Evolutionary conservation across 441 rosid species (phyloP).

Genomic region (Breynia disticha): DNA sequence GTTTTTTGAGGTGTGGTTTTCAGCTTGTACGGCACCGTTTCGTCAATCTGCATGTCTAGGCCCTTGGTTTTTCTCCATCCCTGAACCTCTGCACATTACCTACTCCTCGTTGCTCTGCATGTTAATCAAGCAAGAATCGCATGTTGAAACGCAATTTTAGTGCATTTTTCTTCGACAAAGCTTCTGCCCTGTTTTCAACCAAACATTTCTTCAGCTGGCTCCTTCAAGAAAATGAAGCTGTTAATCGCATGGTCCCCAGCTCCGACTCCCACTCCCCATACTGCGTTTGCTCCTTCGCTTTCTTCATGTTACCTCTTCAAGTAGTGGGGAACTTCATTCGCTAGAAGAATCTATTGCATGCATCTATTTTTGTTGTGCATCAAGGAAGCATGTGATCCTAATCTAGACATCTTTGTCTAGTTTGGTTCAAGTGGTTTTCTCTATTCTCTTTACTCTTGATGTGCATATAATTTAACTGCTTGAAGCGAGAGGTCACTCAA

Average conservation of each 20-base stretch:
- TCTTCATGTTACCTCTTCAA: conserved; percentile 11
- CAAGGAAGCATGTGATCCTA: conserved; percentile 9
- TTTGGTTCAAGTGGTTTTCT: neutral
- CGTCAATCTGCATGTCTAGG: conserved; percentile 53
- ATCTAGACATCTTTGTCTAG: conserved; percentile 5
- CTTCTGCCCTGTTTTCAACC: conserved; percentile 9
- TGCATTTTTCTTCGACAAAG: conserved; percentile 29
- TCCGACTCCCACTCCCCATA: conserved; percentile 20
- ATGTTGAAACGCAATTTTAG: conserved; percentile 24
- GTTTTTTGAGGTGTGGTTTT: conserved; percentile 61
- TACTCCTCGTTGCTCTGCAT: conserved; percentile 25
- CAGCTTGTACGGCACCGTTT: conserved; percentile 39
- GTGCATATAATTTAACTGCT: neutral
- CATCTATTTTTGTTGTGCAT: conserved; percentile 5
- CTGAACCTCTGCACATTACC: conserved; percentile 44
- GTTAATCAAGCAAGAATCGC: conserved; percentile 24
- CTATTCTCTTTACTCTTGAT: neutral
- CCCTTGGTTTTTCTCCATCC: conserved; percentile 40
- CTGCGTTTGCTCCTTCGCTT: conserved; percentile 10
- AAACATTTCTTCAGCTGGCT: conserved; percentile 19
- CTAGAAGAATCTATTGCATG: neutral
- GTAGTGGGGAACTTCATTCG: conserved; percentile 15
- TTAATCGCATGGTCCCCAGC: conserved; percentile 13
- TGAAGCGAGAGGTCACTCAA: neutral
- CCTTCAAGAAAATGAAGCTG: conserved; percentile 26